Base-by-base conservation (phyloP, 2,329 filamentous ascomycete species). In the Aspergillus sclerotialis region DNA sequence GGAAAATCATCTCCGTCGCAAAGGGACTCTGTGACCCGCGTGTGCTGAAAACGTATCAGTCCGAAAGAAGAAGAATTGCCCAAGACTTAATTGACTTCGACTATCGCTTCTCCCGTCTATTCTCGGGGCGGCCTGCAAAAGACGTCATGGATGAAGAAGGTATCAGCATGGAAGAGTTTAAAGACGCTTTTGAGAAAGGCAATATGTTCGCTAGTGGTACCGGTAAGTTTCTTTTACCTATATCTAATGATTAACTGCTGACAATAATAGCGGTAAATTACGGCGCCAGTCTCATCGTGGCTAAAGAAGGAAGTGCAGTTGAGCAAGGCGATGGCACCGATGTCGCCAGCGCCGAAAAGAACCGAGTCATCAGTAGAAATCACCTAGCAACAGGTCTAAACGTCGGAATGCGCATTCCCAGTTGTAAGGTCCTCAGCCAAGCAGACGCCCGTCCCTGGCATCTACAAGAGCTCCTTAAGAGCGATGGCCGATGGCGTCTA, bases 11-110 rank as follows among this genome's bases (percentile, higher is more conserved):
- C 0, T 50, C 65, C 17, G 72, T 73, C 0, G 52, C 75, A 14
- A 69, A 65, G 17, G 63, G 65, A 4, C 41, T 59, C 7, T 52
- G 59, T 2, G 44, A 61, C 7, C 57, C 58, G 0, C 50, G 53
- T 0, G 62, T 75, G 11, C 56, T 76, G 1, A 63, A 65, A 37
- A 76, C 72, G 1, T 76, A 75, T 41, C 58, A 72, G 21, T 60
- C 61, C 0, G 73, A 76, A 47, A 64, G 81, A 4, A 68, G 72
- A 5, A 65, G 64, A 7, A 73, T 84, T 2, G 82, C 82, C 0
- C 67, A 78, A 42, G 73, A 80, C 25, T 69, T 86, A 0, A 84
- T 87, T 40, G 65, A 68, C 3, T 79, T 81, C 40, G 77, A 81
- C 46, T 72, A 74, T 37, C 67, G 64, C 23, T 76, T 78, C 43